Conservation (phyloP, 2,329 filamentous ascomycete genomes). For the Penicillium sp. region DNA sequence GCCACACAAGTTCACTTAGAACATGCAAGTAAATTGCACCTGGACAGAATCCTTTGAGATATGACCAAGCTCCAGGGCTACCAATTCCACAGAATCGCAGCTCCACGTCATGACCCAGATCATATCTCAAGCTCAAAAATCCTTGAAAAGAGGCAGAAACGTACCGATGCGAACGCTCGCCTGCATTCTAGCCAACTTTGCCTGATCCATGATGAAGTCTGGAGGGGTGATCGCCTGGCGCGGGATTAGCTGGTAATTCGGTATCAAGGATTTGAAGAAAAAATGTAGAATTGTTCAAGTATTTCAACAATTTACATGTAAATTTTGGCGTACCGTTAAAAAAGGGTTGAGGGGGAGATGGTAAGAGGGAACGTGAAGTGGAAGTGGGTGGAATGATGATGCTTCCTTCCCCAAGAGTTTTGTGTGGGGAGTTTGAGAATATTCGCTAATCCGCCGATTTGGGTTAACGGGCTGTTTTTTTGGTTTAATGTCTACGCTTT, state of each 20-base stretch:
- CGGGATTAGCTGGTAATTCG: constrained; percentile 19
- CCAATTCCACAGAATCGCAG: constrained; percentile 11
- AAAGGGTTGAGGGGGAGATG: constrained; percentile 11
- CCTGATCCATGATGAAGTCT: constrained; percentile 60
- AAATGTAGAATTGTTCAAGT: background rate
- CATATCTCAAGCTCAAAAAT: background rate
- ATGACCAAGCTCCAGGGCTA: constrained; percentile 6
- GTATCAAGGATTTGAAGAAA: background rate
- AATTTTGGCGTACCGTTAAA: constrained; percentile 14
- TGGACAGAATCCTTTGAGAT: background rate
- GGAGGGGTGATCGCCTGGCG: constrained; percentile 21
- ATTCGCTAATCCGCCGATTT: constrained; percentile 25
- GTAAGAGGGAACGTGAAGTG: constrained; percentile 15
- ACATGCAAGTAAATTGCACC: background rate
- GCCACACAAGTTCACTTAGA: background rate
- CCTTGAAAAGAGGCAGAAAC: constrained; percentile 38
- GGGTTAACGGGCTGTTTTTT: background rate
- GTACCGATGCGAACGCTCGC: constrained; percentile 69
- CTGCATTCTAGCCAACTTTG: constrained; percentile 67
- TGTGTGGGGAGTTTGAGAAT: constrained; percentile 28
- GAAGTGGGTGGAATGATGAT: constrained; percentile 20
- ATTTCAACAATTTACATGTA: background rate
- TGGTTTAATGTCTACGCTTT: background rate
- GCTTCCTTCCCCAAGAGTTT: constrained; percentile 23
- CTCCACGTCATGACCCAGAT: constrained; percentile 6